These are phyloP conservation scores for Podospora conica DNA, from an alignment of 495 filamentous ascomycete species.

Conservation along the genomic window DNA sequence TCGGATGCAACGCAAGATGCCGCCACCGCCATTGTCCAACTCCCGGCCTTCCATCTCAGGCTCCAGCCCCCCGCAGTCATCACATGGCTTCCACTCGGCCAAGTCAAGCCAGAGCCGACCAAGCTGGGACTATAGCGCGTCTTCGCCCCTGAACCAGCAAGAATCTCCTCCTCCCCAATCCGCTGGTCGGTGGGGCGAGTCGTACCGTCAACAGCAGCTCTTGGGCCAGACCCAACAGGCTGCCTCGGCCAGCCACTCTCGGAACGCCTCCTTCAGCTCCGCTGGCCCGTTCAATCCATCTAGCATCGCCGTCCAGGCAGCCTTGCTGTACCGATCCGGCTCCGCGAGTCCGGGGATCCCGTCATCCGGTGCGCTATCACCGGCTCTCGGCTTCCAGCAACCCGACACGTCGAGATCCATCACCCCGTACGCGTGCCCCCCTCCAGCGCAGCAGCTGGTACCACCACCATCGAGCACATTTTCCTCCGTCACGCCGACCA, in stretches of 20 bases:
- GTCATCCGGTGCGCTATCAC: not conserved
- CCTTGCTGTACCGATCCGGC: not conserved
- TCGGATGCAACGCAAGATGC: slow-evolving; percentile 1
- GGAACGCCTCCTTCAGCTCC: slow-evolving; percentile 1
- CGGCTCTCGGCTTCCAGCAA: not conserved
- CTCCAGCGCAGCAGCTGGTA: not conserved
- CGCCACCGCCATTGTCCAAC: not conserved
- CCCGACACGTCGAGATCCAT: not conserved
- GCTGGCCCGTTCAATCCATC: not conserved
- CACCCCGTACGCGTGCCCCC: not conserved
- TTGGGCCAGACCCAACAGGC: not conserved
- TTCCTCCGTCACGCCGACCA: not conserved
- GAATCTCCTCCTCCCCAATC: not conserved
- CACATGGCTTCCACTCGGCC: not conserved
- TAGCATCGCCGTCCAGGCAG: not conserved
- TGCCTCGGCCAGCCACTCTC: not conserved
- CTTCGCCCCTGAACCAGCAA: not conserved
- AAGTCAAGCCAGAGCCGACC: not conserved
- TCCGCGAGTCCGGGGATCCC: slow-evolving; percentile 1
- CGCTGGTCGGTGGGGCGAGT: slow-evolving; percentile 13
- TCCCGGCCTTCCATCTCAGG: not conserved
- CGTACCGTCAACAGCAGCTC: not conserved
- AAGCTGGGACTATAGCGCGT: not conserved
- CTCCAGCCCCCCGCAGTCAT: not conserved
- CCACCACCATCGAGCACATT: not conserved